Conservation (phyloP, 495 filamentous ascomycete genomes). For the Neurospora sp. region DNA sequence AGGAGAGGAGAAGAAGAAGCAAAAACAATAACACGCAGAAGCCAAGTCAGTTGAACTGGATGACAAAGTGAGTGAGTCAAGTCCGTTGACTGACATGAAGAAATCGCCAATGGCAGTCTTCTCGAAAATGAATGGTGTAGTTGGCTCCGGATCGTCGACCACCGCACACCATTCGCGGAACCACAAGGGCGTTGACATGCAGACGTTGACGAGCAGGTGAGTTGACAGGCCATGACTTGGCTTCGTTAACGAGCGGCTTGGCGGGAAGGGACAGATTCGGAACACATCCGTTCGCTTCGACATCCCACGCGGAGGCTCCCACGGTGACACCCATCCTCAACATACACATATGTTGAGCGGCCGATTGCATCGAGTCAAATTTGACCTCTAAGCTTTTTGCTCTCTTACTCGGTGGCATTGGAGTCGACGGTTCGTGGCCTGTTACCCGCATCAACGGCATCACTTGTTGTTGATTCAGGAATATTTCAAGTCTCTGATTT, state of each 20-base stretch:
- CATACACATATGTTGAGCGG: not conserved
- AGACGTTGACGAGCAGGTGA: not conserved
- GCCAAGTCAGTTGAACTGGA: not conserved
- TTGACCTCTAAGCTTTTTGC: not conserved
- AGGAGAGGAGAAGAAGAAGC: not conserved
- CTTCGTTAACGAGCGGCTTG: not conserved
- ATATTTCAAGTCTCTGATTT: not conserved
- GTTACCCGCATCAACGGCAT: not conserved
- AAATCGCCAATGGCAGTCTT: not conserved
- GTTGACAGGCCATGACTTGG: not conserved
- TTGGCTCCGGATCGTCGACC: not conserved
- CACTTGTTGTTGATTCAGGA: not conserved
- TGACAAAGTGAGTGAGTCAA: not conserved
- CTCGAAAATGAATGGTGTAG: not conserved
- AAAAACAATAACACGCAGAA: not conserved
- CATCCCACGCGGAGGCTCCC: slow-evolving; percentile 7
- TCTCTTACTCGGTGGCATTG: not conserved
- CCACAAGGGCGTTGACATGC: not conserved
- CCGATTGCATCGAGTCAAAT: not conserved
- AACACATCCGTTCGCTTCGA: not conserved
- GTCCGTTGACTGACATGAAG: not conserved
- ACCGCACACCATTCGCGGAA: not conserved
- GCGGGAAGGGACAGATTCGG: slow-evolving; percentile 16
- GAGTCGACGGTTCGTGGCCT: not conserved
- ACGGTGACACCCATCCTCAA: not conserved